Percentiles rank a stretch among this genome's conserved stretches.
Evolutionary conservation across 2,329 filamentous ascomycete species (phyloP).

Genomic region (Chaetomiaceae sp.): DNA sequence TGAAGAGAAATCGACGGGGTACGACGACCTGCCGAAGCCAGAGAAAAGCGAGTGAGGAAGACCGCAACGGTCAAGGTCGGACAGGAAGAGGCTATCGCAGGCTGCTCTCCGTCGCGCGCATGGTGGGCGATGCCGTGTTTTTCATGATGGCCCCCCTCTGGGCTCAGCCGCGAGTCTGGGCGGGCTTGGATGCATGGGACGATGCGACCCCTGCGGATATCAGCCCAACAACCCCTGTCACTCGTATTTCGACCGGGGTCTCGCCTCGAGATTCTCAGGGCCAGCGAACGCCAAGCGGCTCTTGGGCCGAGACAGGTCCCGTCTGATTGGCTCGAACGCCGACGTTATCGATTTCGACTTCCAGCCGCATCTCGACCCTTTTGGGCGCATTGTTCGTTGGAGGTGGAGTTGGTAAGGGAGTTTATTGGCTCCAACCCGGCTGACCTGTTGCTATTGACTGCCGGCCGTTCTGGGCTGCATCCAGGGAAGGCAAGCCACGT

Average conservation of each 20-base stretch:
- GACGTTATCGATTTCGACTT: slow-evolving; percentile 7
- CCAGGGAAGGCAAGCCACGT: slow-evolving; percentile 11
- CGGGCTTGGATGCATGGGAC: slow-evolving; percentile 6
- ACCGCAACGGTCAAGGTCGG: slow-evolving; percentile 5
- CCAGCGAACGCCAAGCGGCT: slow-evolving; percentile 1
- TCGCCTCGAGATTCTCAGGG: not conserved
- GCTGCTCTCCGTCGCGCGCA: not conserved
- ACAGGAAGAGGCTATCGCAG: not conserved
- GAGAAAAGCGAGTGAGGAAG: slow-evolving; percentile 6
- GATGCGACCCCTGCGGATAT: slow-evolving; percentile 7
- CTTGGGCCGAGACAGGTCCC: not conserved
- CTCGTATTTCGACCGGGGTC: slow-evolving; percentile 13
- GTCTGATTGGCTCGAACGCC: slow-evolving; percentile 4
- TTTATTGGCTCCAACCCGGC: slow-evolving; percentile 2
- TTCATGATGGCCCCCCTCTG: not conserved
- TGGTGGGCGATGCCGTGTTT: slow-evolving; percentile 6
- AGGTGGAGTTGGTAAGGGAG: not conserved
- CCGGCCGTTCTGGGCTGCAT: slow-evolving; percentile 6
- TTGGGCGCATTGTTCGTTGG: not conserved
- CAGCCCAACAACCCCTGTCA: slow-evolving; percentile 1
- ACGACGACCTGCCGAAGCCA: not conserved
- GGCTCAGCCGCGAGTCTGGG: not conserved
- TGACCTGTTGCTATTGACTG: slow-evolving; percentile 16
- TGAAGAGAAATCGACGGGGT: not conserved
- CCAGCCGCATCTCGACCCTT: slow-evolving; percentile 9